Percentiles rank a stretch among this genome's conserved stretches.
Evolutionary conservation across 495 filamentous ascomycete species (phyloP).

Genomic region (Penicillium turbatum): DNA sequence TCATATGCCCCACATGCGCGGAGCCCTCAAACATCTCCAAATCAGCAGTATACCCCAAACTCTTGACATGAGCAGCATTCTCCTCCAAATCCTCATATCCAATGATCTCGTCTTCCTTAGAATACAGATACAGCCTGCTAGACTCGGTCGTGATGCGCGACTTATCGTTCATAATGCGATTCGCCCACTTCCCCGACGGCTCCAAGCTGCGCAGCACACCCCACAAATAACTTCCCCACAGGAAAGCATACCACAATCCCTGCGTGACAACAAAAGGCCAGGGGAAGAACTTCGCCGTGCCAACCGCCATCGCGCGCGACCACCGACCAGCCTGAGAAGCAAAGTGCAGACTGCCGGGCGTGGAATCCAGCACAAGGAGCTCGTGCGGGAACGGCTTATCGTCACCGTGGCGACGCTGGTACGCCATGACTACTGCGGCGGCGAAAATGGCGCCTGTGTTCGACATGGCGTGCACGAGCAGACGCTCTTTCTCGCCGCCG

Average conservation of each 20-base stretch:
- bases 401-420: constrained; percentile 28
- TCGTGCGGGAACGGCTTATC: constrained; percentile 41
- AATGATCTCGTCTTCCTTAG: constrained; percentile 53
- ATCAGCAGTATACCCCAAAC: constrained; percentile 38
- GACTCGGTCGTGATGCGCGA: constrained; percentile 10
- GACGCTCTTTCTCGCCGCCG: constrained; percentile 20
- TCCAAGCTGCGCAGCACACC: constrained; percentile 14
- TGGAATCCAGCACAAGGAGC: constrained; percentile 49
- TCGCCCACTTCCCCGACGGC: constrained; percentile 22
- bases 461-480: constrained; percentile 49
- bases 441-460: constrained; percentile 50
- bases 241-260: constrained; percentile 36
- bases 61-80: constrained; percentile 42
- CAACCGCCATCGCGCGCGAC: constrained; percentile 50
- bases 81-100: constrained; percentile 49
- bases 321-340: constrained; percentile 44
- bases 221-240: constrained; percentile 20
- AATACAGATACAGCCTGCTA: constrained; percentile 46
- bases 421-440: constrained; percentile 47
- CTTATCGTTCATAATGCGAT: constrained; percentile 24
- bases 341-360: constrained; percentile 47
- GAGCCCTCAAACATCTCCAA: constrained; percentile 49
- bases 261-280: constrained; percentile 48
- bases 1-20: constrained; percentile 53
- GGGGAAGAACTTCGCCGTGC: constrained; percentile 43